Evolutionary conservation across 371 early-diverging fungal species (phyloP), one percentile per base, ranked within the genome.

Genomic region (Mucor racemosus): DNA sequence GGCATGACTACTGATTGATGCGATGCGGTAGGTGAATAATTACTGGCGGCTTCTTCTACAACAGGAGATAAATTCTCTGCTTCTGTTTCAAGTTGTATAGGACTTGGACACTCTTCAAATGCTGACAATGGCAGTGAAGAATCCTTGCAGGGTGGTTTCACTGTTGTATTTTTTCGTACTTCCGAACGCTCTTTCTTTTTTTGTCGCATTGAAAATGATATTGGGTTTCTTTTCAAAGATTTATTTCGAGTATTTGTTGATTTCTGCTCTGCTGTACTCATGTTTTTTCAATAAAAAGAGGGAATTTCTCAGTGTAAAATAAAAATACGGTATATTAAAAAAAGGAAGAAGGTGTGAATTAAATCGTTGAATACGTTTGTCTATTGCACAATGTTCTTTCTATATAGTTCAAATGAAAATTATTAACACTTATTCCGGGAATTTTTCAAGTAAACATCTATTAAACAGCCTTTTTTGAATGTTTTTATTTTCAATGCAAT

Each of bases 141-240:
- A 19, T 14, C 35, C 33, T 34, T 44, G 31, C 34, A 19, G 14
- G 21, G 14, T 35, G 26, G 3, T 26, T 26, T 26, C 26, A 3
- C 3, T 26, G 26, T 26, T 26, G 61, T 58, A 21, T 57, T 36
- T 19, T 58, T 58, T 58, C 44, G 46, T 11, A 58, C 44, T 10
- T 58, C 65, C 58, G 58, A 38, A 14, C 57, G 36, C 19, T 65
- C 38, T 14, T 36, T 58, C 39, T 58, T 65, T 46, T 48, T 65
- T 39, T 65, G 57, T 10, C 58, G 44, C 21, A 42, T 41, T 14
- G 65, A 41, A 42, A 64, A 56, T 31, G 55, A 15, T 35, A 55
- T 5, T 5, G 55, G 55, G 7, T 55, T 35, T 55, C 55, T 50
- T 10, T 50, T 50, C 26, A 50, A 50, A 50, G 26, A 11, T 50